Evolutionary conservation across 23 red algal species (phyloP), one percentile per base, ranked within the genome.

Genomic region (Cyanidiococcus yangmingshanensis): DNA sequence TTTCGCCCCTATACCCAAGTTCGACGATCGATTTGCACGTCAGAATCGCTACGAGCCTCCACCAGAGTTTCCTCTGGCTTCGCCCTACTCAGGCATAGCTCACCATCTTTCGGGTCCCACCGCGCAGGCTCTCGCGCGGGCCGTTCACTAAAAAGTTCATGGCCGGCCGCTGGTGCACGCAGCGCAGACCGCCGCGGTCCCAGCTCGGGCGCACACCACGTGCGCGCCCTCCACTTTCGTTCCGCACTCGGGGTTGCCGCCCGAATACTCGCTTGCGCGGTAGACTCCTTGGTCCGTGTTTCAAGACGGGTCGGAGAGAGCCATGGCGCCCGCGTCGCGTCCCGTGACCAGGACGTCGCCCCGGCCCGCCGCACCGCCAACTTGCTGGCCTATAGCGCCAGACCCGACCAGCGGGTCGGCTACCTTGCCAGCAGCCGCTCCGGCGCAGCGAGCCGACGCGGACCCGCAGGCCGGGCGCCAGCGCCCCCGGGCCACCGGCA

Each of bases 231-330:
- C 63, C 63, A 71, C 63, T 71, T 71, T 71, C 63, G 63, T 71
- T 71, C 16, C 63, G 63, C 63, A 71, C 63, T 35, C 63, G 63
- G 63, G 63, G 63, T 32, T 71, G 63, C 63, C 32, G 63, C 86
- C 86, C 77, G 57, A 79, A 59, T 80, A 91, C 89, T 91, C 82
- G 89, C 89, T 79, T 37, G 74, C 67, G 76, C 76, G 89, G 77
- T 91, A 85, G 89, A 91, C 89, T 91, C 89, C 89, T 91, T 91
- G 89, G 89, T 91, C 89, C 89, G 89, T 91, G 89, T 91, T 91
- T 91, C 89, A 91, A 91, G 89, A 85, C 77, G 82, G 80, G 82
- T 85, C 82, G 77, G 41, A 89, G 57, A 71, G 63, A 71, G 63
- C 63, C 63, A 35, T 71, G 63, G n/a, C n/a, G n/a, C 21, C 63